Percentiles rank a stretch among this genome's conserved stretches.
phyloP scores from a whole-genome alignment of 495 filamentous ascomycete genomes.

The Geopyxis carbonaria region DNA sequence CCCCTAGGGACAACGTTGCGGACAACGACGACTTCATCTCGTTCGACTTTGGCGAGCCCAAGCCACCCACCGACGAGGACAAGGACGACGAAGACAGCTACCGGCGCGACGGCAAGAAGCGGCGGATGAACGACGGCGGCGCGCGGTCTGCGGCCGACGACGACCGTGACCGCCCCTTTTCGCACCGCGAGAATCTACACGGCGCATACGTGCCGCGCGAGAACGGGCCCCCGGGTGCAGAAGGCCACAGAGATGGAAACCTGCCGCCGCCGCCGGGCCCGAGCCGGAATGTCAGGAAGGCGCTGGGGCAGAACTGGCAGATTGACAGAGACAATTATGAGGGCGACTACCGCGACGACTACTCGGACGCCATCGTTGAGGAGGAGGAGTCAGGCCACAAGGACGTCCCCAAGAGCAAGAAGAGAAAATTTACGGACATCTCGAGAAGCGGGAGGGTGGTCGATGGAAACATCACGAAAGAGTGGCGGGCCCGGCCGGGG shows the following conservation, averaged over 20 bases:
- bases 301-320: neutral
- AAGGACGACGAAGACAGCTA: conserved; percentile 24
- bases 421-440: conserved; percentile 17
- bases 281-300: neutral
- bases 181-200: conserved; percentile 3
- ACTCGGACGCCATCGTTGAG: neutral
- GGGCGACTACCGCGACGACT: conserved; percentile 5
- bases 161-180: neutral
- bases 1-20: conserved; percentile 26
- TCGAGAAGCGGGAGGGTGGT: conserved; percentile 49
- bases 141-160: neutral
- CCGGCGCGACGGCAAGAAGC: conserved; percentile 27
- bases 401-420: conserved; percentile 18
- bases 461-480: conserved; percentile 46
- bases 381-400: neutral
- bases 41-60: conserved; percentile 29
- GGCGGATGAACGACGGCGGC: conserved; percentile 3
- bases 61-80: conserved; percentile 15
- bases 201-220: conserved; percentile 3
- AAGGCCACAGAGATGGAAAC: conserved; percentile 1
- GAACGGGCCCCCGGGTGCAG: conserved; percentile 2
- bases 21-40: conserved; percentile 31
- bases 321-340: neutral
- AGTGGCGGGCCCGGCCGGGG: conserved; percentile 9
- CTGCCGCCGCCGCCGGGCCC: conserved; percentile 1